Base-by-base conservation (phyloP, 371 early-diverging fungal genomes). In the Rhizomucor pusillus region DNA sequence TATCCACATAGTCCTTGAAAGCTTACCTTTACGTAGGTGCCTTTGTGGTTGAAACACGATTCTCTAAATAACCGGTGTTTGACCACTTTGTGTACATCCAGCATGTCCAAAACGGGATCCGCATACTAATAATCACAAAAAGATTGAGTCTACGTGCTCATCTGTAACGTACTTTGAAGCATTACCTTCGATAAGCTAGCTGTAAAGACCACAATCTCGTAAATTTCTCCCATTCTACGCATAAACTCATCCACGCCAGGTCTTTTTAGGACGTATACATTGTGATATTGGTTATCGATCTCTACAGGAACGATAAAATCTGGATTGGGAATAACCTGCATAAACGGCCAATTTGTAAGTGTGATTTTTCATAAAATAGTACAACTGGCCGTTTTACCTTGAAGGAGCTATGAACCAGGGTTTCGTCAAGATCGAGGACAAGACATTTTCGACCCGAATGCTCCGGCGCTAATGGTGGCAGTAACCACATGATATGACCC, bases 191-290 rank as follows among this genome's bases (percentile, higher is more conserved):
- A 84, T 52, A 96, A 73, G 73, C 90, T 89, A 3, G 99, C 97
- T 1, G 99, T 99, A 66, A 97, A 97, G 29, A 98, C 91, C 5
- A 97, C 95, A 43, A 97, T 78, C 65, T 97, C 97, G 67, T 90
- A 99, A 53, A 85, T 78, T 61, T 89, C 80, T 7, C 93, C 95
- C 81, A 96, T 82, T 59, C 82, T 78, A 55, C 82, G 77, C 85
- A 98, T 71, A 61, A 98, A 98, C 43, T 84, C 85, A 72, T 95
- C 97, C n/a, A 97, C 94, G 7, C 94, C 94, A 1, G 98, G 98
- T 56, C 98, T 80, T 70, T 96, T 96, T 58, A 93, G 79, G 18
- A 98, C 98, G 69, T 94, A 96, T 19, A 96, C 95, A 60, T 86
- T 91, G 69, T 98, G 96, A 19, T 88, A 79, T 62, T 90, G 90